These are phyloP conservation scores for Zychaea mexicana DNA, from an alignment of 371 early-diverging fungal species.

Conservation along the genomic window DNA sequence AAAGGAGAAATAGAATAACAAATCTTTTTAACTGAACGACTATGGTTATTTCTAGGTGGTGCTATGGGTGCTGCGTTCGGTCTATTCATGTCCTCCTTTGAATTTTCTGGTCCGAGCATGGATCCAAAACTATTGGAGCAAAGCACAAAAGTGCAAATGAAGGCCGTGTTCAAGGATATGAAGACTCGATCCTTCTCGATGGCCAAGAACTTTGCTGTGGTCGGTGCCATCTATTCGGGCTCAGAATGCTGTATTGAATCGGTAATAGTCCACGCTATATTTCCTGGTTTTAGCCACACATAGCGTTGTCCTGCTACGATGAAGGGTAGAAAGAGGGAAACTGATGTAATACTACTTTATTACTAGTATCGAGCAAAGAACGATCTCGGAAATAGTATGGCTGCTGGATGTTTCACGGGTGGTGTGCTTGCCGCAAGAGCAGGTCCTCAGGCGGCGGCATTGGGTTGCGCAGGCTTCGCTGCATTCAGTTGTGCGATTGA, in stretches of 20 bases:
- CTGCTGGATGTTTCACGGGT: constrained; percentile 94
- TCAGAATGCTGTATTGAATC: constrained; percentile 95
- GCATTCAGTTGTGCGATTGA: constrained; percentile 95
- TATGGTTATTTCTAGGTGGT: too few species aligned
- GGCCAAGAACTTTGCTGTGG: constrained; percentile 94
- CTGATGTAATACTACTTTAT: neutral
- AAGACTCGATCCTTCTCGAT: constrained; percentile 72
- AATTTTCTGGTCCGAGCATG: constrained; percentile 67
- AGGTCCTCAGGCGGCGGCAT: constrained; percentile 76
- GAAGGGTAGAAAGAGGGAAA: neutral
- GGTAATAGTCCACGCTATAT: constrained; percentile 43
- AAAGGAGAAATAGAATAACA: too few species aligned
- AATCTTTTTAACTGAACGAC: too few species aligned
- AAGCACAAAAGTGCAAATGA: constrained; percentile 79
- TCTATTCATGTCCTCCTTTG: constrained; percentile 88
- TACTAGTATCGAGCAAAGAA: constrained; percentile 92
- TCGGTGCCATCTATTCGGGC: constrained; percentile 90
- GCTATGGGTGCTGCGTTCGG: constrained; percentile 93
- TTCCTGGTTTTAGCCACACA: neutral
- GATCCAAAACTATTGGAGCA: constrained; percentile 63
- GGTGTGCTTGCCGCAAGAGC: constrained; percentile 82
- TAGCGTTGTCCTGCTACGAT: neutral
- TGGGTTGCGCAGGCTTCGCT: constrained; percentile 94
- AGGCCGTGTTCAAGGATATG: constrained; percentile 88
- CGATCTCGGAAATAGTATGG: constrained; percentile 87